Base-by-base conservation (phyloP, 1,284 basidiomycete species). In the Cutaneotrichosporon cavernicola region DNA sequence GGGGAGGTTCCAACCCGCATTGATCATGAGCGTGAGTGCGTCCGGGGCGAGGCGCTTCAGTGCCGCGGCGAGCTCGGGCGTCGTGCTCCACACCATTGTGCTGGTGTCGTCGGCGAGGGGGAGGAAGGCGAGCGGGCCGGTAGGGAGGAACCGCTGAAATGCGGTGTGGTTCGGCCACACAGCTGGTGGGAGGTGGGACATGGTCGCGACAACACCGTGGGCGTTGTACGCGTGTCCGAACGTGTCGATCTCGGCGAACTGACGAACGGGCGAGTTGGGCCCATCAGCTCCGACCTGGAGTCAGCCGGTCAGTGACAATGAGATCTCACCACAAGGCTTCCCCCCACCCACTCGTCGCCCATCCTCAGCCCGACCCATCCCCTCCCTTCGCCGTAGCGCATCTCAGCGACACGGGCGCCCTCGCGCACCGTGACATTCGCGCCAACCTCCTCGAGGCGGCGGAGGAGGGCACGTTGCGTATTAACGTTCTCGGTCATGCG, bases 31-130 rank as follows among this genome's bases (percentile, higher is more conserved):
- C 1, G 85, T 83, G 30, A 99, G 81, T 18, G 90, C 86, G 4
- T 82, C 83, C 0, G 88, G 85, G 13, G 89, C 88, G 4, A 88
- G 84, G 14, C 86, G 82, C 52, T 89, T 88, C 52, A 98, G 82
- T 0, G 89, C 87, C 26, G 85, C 82, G 1, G 93, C 92, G 7
- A 96, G 83, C 9, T 83, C 74, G 0, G 94, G 92, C 61, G 85
- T 88, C 1, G 92, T 95, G 13, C 93, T 95, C 97, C 97, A 99
- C 5, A 98, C 97, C 64, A 99, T 85, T 1, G 95, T 96, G 6
- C 91, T 93, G 0, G 85, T 82, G 0, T 87, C 88, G 1, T 88
- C 83, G 0, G 90, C 77, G 31, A 94, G 70, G 88, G 85, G 95
- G 14, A 98, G 85, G 82, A 96, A 98, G 0, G 95, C 96, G 55